Base-by-base conservation (phyloP, 192 early-diverging fungal species). In the Coemansia sp. region DNA sequence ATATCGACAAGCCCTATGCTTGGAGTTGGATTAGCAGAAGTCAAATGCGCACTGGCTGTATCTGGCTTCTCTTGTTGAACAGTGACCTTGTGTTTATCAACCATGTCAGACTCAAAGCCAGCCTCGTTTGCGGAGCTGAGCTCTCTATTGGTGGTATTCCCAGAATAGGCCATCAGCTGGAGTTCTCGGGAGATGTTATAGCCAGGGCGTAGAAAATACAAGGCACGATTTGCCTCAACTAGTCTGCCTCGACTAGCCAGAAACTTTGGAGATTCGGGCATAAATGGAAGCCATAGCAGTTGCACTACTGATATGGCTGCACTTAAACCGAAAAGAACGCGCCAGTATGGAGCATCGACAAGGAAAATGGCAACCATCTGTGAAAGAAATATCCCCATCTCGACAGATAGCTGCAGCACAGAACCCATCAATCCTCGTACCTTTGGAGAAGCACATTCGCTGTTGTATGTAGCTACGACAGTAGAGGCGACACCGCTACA, bases 241-340 rank as follows among this genome's bases (percentile, higher is more conserved):
- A 83, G 48, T 23, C 76, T 70, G 27, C 86, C 85, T 26, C 84
- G 67, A 18, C 72, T 80, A 25, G 85, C 69, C 23, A 91, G 73
- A 53, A 73, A 91, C 21, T 78, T 80, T 32, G 93, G 93, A 5
- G 87, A 88, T 55, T 95, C 93, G 30, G 90, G 90, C 58, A 88
- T 86, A 19, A 86, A 83, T 7, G 85, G 84, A 18, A 94, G 74
- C 65, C 89, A 66, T 0, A 52, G 16, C 1, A 80, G 57, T 58
- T 78, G 76, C 8, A 84, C n/a, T 18, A 89, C 38, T 2, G 86
- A 81, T 9, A 89, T 84, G 12, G 86, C 63, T 18, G 67, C 82
- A 19, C 86, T 84, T 7, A 92, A 55, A 3, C 76, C 83, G 69
- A 91, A 85, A 31, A 90, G 71, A 18, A 85, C 60, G 24, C 92